Base-by-base conservation (phyloP, 306 rosid species). In the Dicorynia guianensis region DNA sequence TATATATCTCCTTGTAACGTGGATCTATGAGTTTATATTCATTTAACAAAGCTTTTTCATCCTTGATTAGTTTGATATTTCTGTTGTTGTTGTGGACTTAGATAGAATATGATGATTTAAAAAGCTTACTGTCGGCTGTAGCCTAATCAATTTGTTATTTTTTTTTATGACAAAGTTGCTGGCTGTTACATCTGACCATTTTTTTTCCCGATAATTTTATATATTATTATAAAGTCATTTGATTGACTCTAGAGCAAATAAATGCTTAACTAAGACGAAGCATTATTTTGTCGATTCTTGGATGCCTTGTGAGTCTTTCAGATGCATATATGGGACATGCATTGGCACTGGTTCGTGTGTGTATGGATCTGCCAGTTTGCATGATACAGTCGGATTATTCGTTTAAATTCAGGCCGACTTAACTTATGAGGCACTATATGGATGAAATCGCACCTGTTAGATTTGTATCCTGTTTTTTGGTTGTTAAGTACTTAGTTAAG, bases 401-500 rank as follows among this genome's bases (percentile, higher is more conserved):
- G 43, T 49, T 44, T 14, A 39, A 30, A 55, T 15, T 66, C 42
- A 59, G 43, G 48, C 58, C 59, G 73, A 73, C 33, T 47, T 72
- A 4, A n/a, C 19, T 79, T 34, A 9, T 63, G 48, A 20, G 68
- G 50, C 46, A 59, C 12, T 47, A 49, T 42, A 36, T 49, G 40
- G 47, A 34, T 69, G 48, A 38, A 69, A 52, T 61, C 64, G 42
- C 20, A 6, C 58, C 30, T 75, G 52, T 62, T 17, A 34, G 71
- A 52, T 18, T 63, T 57, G 63, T 35, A 40, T 25, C 15, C 63
- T 6, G 43, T 40, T 70, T 71, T 53, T 84, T 72, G 76, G 67
- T 72, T 55, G 71, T 65, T 48, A 62, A 72, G 84, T 83, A 43
- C 82, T 84, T 80, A 30, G 55, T 65, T n/a, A 68, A 59, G 77